A percentile compares a stretch with the other conserved stretches of the same genome.
These are phyloP conservation scores for Theobroma grandiflorum DNA, from an alignment of 441 rosid species.

Conservation along the genomic window DNA sequence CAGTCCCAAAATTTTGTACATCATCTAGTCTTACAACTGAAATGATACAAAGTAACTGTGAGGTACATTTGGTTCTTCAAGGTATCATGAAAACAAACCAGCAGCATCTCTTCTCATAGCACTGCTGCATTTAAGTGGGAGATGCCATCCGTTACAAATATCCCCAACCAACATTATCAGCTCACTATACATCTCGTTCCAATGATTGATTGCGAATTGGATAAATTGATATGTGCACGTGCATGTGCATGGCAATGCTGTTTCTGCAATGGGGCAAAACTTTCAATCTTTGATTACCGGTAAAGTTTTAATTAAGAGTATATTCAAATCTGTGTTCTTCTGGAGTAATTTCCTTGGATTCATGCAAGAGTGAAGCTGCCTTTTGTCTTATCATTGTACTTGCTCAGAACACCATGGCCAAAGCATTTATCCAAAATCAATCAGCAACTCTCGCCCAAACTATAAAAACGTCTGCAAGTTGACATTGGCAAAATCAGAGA, in stretches of 20 bases:
- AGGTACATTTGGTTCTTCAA: background rate
- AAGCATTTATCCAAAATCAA: background rate
- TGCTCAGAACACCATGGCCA: background rate
- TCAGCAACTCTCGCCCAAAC: background rate
- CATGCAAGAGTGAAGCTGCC: background rate
- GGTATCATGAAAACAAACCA: background rate
- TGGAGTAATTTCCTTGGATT: background rate
- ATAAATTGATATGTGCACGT: no score
- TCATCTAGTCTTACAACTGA: background rate
- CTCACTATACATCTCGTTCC: no score
- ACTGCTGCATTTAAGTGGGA: background rate
- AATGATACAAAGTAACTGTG: background rate
- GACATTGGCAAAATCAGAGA: background rate
- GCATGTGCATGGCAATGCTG: background rate
- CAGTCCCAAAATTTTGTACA: background rate
- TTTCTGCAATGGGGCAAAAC: background rate
- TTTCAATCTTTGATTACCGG: background rate
- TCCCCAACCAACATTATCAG: background rate
- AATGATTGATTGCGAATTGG: no score
- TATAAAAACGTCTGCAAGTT: background rate
- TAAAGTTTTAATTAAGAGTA: no score
- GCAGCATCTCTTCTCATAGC: background rate
- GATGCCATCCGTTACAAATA: background rate
- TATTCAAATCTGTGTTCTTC: no score
- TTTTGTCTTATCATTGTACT: background rate